Base-by-base conservation (phyloP, 2,329 filamentous ascomycete genomes). In the Tolypocladium capitatum region DNA sequence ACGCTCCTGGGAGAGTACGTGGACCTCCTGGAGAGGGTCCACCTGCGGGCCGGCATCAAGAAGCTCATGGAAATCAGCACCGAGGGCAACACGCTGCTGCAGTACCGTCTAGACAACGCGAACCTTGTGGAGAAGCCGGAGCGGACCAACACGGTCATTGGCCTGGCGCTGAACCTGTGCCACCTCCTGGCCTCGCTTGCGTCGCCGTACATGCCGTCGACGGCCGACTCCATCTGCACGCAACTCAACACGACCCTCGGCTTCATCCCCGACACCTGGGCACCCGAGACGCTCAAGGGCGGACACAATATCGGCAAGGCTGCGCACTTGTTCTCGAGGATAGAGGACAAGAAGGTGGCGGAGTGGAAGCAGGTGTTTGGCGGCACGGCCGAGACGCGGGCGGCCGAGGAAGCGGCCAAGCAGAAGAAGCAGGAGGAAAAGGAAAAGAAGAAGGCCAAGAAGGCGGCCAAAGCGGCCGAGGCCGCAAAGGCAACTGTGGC, bases 131-230 rank as follows among this genome's bases (percentile, higher is more conserved):
- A 76, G 32, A 65, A 78, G 54, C 75, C 75, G 0, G 73, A 72
- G 45, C 72, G 74, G 33, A 77, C 74, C 50, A 67, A 69, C 33
- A 71, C 73, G 7, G 74, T 80, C n/a, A 74, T 94, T 47, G 84
- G 86, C 48, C 72, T 89, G n/a, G 86, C 84, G 1, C 72, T 94
- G 51, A 94, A 94, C 68, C 78, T 90, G 53, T 81, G 91, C 47
- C 81, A 91, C 60, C 80, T 96, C 31, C 75, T 94, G 43, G 86
- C 89, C 21, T 82, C 80, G 47, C 69, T 95, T 40, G 77, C 90
- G 48, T 79, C 81, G 46, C 90, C 90, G 0, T 96, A 91, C 68
- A 86, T 96, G 74, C 89, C 88, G 36, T 75, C 76, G n/a, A 90
- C 84, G 9, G 74, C 84, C 4, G 75, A 75, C 50, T 79, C 80